Percentiles rank a stretch among this genome's conserved stretches.
Evolutionary conservation across 331 rosid genomes (phyloP).

Genomic region (Dryas integrifolia): DNA sequence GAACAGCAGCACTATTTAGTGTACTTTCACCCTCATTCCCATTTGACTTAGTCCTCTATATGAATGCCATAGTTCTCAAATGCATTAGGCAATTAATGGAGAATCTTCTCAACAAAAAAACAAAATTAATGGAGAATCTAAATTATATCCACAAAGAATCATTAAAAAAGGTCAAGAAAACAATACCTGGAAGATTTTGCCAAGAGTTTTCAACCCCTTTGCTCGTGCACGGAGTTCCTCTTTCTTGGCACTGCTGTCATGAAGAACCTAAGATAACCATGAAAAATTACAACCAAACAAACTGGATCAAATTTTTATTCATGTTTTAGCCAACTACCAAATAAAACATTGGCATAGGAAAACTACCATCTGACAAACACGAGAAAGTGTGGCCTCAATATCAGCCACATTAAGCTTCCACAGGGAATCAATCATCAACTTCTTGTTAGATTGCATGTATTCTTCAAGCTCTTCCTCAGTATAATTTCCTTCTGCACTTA

Average conservation of each 20-base stretch:
- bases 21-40: conserved; percentile 54
- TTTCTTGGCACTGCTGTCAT: conserved; percentile 71
- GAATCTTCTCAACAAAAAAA: not conserved
- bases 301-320: conserved; percentile 12
- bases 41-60: conserved; percentile 67
- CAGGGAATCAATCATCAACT: conserved; percentile 87
- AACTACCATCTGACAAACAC: conserved; percentile 91
- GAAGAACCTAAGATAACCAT: conserved; percentile 71
- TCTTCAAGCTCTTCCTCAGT: conserved; percentile 91
- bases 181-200: conserved; percentile 92
- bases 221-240: conserved; percentile 96
- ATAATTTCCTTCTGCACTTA: conserved; percentile 82
- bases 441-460: conserved; percentile 81
- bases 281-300: conserved; percentile 31
- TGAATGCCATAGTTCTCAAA: conserved; percentile 30
- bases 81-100: conserved; percentile 23
- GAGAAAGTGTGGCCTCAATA: conserved; percentile 96
- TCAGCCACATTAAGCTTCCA: conserved; percentile 99
- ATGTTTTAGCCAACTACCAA: conserved; percentile 10
- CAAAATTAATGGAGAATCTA: conserved; percentile 11
- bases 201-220: conserved; percentile 93
- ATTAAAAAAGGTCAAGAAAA: conserved; percentile 16
- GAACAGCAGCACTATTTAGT: conserved; percentile 40
- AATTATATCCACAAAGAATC: conserved; percentile 8
- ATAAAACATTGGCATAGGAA: conserved; percentile 25